Conservation (phyloP, 306 rosid genomes). For the Ormosia semicastrata region DNA sequence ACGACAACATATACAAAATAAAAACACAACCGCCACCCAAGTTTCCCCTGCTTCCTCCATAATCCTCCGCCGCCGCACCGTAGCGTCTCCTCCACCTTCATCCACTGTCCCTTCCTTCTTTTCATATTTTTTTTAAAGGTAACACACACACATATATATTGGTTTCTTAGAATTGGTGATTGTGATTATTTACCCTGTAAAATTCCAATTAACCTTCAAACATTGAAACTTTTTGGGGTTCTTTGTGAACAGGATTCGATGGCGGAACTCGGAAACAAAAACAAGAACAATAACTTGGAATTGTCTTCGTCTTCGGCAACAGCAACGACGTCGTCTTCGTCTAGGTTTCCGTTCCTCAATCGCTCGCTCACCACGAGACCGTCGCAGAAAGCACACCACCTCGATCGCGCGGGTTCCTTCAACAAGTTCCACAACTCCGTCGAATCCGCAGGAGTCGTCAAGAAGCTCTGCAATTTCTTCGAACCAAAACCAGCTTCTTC, state of each 20-base stretch:
- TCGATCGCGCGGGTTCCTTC: conserved; percentile 50
- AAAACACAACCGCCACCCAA: neutral
- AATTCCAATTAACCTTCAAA: neutral
- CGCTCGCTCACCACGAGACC: conserved; percentile 46
- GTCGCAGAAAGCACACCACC: conserved; percentile 29
- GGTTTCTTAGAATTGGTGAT: neutral
- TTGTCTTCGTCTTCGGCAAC: neutral
- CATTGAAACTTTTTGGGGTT: neutral
- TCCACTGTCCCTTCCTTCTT: neutral
- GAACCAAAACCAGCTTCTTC: conserved; percentile 21
- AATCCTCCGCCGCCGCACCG: neutral
- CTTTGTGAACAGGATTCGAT: conserved; percentile 29
- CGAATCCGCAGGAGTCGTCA: conserved; percentile 51
- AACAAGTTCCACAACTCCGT: conserved; percentile 36
- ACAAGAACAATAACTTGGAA: neutral
- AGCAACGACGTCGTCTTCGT: neutral
- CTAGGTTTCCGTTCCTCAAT: conserved; percentile 48
- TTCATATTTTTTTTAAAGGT: neutral
- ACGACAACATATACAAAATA: neutral
- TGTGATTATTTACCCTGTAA: neutral
- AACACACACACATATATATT: neutral
- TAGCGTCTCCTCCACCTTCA: neutral
- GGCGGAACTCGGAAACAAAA: conserved; percentile 40
- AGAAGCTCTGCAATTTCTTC: conserved; percentile 52
- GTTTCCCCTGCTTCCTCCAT: neutral